phyloP scores from a whole-genome alignment of 164 flowering plant species.

The Platanus orientalis region DNA sequence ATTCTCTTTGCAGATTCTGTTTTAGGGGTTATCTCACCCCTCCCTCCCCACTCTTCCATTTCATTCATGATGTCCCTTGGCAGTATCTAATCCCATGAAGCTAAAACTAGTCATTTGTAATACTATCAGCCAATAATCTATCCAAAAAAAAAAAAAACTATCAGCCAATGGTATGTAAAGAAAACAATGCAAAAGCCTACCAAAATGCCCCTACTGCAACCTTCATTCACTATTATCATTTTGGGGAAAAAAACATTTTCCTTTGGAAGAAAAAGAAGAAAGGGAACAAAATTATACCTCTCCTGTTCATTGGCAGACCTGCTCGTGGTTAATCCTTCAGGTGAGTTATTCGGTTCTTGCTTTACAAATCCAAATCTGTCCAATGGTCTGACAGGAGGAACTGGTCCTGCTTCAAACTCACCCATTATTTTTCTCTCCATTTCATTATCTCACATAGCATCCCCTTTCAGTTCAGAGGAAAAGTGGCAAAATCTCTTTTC shows the following conservation, averaged over 20 bases:
- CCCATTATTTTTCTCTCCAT: conserved; percentile 67
- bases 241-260: neutral
- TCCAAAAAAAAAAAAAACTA: too few species aligned
- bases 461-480: conserved; percentile 10
- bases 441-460: conserved; percentile 19
- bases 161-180: neutral
- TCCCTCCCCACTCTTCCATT: too few species aligned
- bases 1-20: too few species aligned
- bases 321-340: conserved; percentile 38
- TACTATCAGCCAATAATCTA: too few species aligned
- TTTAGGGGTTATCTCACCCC: too few species aligned
- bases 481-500: conserved; percentile 7
- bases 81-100: too few species aligned
- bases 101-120: too few species aligned
- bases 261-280: neutral
- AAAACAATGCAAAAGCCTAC: too few species aligned
- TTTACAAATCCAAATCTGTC: conserved; percentile 82
- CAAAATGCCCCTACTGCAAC: neutral
- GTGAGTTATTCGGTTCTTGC: conserved; percentile 36
- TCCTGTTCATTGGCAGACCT: conserved; percentile 42
- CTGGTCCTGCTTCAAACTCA: conserved; percentile 53
- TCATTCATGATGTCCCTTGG: too few species aligned
- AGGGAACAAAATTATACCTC: conserved; percentile 37
- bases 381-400: conserved; percentile 39
- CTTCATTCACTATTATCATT: neutral